phyloP scores from a whole-genome alignment of 495 filamentous ascomycete species.

The Penicillium taxi region DNA sequence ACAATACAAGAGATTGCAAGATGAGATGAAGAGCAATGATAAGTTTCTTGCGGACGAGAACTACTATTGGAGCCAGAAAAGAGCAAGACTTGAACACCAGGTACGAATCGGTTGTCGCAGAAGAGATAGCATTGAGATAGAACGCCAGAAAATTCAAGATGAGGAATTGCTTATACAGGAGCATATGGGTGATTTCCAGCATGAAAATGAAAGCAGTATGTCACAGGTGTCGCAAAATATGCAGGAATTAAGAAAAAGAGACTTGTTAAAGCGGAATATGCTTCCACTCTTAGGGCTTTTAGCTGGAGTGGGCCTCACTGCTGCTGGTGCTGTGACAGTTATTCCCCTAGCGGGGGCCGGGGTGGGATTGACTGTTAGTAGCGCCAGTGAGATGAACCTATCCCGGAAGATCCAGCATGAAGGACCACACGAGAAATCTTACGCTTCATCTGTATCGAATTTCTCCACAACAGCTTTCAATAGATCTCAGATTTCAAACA shows the following conservation, averaged over 20 bases:
- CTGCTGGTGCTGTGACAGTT: slow-evolving; percentile 1
- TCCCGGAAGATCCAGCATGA: background rate
- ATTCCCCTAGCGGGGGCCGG: background rate
- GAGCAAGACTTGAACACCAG: background rate
- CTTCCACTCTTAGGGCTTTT: background rate
- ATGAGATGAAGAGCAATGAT: background rate
- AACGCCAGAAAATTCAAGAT: background rate
- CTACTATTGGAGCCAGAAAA: background rate
- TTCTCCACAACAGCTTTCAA: background rate
- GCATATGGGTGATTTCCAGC: background rate
- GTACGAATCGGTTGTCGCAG: background rate
- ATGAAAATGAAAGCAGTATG: background rate
- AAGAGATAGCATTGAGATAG: background rate
- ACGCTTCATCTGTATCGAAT: background rate
- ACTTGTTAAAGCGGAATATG: background rate
- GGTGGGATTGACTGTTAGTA: background rate
- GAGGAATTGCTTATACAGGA: background rate
- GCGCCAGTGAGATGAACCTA: background rate
- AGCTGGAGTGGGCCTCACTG: background rate
- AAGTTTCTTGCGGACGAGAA: background rate
- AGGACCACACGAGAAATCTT: background rate
- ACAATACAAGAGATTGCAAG: background rate
- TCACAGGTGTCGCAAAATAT: background rate
- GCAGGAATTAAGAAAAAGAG: background rate
- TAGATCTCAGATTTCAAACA: background rate